Evolutionary conservation across 2,329 filamentous ascomycete species (phyloP).

Genomic region (Ophiostoma sp.): DNA sequence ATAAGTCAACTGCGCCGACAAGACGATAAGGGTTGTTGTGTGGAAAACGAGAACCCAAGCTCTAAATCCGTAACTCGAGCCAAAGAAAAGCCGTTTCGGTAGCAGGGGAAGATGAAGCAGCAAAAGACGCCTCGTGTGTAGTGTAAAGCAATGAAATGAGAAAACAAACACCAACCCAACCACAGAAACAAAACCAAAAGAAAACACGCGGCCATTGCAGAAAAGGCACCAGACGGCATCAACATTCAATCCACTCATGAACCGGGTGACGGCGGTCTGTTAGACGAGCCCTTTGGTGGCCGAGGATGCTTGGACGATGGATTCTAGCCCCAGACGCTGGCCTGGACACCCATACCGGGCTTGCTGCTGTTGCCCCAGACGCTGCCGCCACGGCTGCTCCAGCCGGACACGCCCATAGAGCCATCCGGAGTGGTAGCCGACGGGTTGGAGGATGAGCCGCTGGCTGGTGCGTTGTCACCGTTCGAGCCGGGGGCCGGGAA

Average conservation of each 20-base stretch:
- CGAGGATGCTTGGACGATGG: not conserved
- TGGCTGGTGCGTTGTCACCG: slow-evolving; percentile 41
- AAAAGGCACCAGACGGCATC: not conserved
- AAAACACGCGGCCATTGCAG: not conserved
- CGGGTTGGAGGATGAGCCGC: slow-evolving; percentile 55
- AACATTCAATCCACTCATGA: not conserved
- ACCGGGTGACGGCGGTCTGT: not conserved
- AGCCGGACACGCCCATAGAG: slow-evolving; percentile 52
- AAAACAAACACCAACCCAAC: not conserved
- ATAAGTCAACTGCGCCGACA: slow-evolving; percentile 18
- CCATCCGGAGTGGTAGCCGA: slow-evolving; percentile 47
- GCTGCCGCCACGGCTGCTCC: slow-evolving; percentile 71
- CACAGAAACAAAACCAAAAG: not conserved
- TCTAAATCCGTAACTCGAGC: slow-evolving; percentile 6
- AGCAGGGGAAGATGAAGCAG: not conserved
- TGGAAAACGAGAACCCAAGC: not conserved
- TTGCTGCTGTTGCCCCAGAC: slow-evolving; percentile 85
- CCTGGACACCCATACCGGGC: slow-evolving; percentile 79
- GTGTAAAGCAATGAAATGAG: not conserved
- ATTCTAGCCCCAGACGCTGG: slow-evolving; percentile 85
- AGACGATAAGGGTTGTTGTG: not conserved
- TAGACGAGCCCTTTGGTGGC: not conserved
- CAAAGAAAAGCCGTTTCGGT: not conserved
- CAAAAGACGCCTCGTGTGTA: not conserved
- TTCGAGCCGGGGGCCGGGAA: slow-evolving; percentile 54